phyloP scores from a whole-genome alignment of 768 basidiomycete genomes.

The Inosperma sp. region DNA sequence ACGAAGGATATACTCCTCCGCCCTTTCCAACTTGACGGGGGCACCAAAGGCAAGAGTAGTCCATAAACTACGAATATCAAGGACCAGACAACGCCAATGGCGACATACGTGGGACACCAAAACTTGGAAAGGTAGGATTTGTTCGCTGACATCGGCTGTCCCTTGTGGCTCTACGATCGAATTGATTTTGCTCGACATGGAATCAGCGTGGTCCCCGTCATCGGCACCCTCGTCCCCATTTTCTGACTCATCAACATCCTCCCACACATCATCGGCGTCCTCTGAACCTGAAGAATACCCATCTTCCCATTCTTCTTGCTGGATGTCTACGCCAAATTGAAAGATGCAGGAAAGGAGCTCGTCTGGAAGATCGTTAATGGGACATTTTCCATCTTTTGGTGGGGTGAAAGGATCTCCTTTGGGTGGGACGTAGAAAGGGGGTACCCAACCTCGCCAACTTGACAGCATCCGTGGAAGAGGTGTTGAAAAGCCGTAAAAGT shows the following conservation, averaged over 20 bases:
- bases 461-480: too few species aligned
- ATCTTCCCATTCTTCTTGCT: constrained; percentile 21
- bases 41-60: constrained; percentile 40
- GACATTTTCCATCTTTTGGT: constrained; percentile 40
- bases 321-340: constrained; percentile 39
- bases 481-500: too few species aligned
- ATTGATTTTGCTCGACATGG: constrained; percentile 13
- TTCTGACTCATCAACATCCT: constrained; percentile 10
- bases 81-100: constrained; percentile 52
- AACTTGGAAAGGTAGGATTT: constrained; percentile 40
- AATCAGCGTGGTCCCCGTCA: constrained; percentile 2
- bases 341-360: constrained; percentile 58
- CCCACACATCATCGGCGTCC: constrained; percentile 15
- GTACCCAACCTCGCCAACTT: too few species aligned
- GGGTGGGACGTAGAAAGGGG: too few species aligned
- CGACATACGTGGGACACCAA: constrained; percentile 59
- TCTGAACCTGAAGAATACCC: constrained; percentile 19
- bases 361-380: constrained; percentile 49
- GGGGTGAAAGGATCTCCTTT: constrained; percentile 22
- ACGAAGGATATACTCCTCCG: constrained; percentile 45
- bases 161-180: background rate
- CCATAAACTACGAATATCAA: constrained; percentile 57
- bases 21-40: constrained; percentile 41
- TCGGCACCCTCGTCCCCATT: constrained; percentile 11
- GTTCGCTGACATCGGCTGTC: constrained; percentile 4